Percentiles rank a stretch among this genome's conserved stretches.
phyloP scores from a whole-genome alignment of 495 filamentous ascomycete genomes.

The Cladorrhinum samala region DNA sequence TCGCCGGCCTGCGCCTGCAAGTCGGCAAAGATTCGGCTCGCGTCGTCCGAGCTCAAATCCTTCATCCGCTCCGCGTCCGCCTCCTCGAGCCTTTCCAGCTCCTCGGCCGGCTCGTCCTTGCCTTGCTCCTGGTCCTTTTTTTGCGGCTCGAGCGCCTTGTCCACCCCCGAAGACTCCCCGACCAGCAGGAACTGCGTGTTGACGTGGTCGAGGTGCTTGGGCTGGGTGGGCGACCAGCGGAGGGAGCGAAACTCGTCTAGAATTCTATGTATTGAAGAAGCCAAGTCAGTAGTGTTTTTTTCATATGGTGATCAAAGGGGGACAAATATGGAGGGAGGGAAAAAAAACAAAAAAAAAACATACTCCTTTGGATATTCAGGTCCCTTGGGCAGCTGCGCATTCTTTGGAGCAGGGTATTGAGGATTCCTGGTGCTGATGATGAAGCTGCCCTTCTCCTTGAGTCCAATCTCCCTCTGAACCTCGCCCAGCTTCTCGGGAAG shows the following conservation, averaged over 20 bases:
- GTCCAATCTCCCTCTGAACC: slow-evolving; percentile 71
- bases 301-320: too few species aligned
- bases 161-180: slow-evolving; percentile 60
- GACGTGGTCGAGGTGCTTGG: slow-evolving; percentile 70
- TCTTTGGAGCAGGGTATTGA: slow-evolving; percentile 55
- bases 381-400: slow-evolving; percentile 55
- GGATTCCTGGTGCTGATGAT: slow-evolving; percentile 79
- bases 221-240: slow-evolving; percentile 67
- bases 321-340: not conserved
- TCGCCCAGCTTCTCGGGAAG: slow-evolving; percentile 64
- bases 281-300: too few species aligned
- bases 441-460: slow-evolving; percentile 68
- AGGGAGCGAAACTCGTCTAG: slow-evolving; percentile 66
- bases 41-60: slow-evolving; percentile 29
- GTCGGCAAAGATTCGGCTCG: slow-evolving; percentile 37
- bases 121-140: slow-evolving; percentile 50
- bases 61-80: slow-evolving; percentile 39
- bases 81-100: slow-evolving; percentile 39
- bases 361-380: slow-evolving; percentile 72
- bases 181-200: slow-evolving; percentile 80
- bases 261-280: slow-evolving; percentile 35
- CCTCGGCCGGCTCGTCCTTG: slow-evolving; percentile 54
- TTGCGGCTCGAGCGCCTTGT: slow-evolving; percentile 54
- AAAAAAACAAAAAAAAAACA: slow-evolving; percentile 22
- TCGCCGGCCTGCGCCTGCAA: slow-evolving; percentile 32